Conservation (phyloP, 1,284 basidiomycete species). For the Tranzscheliella williamsii region DNA sequence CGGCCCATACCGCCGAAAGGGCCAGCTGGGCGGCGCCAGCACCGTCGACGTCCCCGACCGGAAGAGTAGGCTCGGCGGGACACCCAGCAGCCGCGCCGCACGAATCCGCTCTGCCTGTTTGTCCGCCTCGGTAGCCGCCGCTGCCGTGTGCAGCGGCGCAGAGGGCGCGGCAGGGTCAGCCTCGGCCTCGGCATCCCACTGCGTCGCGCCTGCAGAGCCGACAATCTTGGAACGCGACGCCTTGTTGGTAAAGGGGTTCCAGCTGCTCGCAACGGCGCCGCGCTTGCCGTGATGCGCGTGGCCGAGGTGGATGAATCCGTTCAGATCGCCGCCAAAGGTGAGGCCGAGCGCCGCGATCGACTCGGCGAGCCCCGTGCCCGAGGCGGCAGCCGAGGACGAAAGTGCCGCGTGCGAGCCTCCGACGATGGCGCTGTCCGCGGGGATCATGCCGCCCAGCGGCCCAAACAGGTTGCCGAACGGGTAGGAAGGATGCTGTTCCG, state of each 20-base stretch:
- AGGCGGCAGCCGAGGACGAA: not conserved
- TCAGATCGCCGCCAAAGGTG: constrained; percentile 30
- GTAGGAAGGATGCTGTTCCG: constrained; percentile 52
- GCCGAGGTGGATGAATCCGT: constrained; percentile 19
- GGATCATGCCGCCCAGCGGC: constrained; percentile 16
- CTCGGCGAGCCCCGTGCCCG: constrained; percentile 7
- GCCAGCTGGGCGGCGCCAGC: constrained; percentile 36
- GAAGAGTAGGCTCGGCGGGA: constrained; percentile 22
- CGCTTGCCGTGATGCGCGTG: constrained; percentile 19
- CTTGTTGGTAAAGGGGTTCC: constrained; percentile 34
- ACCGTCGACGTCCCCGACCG: constrained; percentile 19
- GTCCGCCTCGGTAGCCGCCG: not conserved
- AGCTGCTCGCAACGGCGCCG: constrained; percentile 16
- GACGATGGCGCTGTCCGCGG: constrained; percentile 31
- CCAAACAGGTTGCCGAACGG: constrained; percentile 48
- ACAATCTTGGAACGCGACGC: constrained; percentile 29
- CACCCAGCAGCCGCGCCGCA: constrained; percentile 18
- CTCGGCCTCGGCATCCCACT: constrained; percentile 7
- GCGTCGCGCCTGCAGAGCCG: constrained; percentile 3
- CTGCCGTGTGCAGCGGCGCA: not conserved
- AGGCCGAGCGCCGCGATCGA: constrained; percentile 14
- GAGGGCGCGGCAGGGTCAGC: not conserved
- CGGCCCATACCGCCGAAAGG: constrained; percentile 42
- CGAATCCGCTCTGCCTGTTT: constrained; percentile 1
- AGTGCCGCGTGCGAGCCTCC: constrained; percentile 6